A percentile compares a stretch with the other conserved stretches of the same genome.
These are phyloP conservation scores for Lepidopterella palustris DNA, from an alignment of 495 filamentous ascomycete genomes.

Conservation along the genomic window DNA sequence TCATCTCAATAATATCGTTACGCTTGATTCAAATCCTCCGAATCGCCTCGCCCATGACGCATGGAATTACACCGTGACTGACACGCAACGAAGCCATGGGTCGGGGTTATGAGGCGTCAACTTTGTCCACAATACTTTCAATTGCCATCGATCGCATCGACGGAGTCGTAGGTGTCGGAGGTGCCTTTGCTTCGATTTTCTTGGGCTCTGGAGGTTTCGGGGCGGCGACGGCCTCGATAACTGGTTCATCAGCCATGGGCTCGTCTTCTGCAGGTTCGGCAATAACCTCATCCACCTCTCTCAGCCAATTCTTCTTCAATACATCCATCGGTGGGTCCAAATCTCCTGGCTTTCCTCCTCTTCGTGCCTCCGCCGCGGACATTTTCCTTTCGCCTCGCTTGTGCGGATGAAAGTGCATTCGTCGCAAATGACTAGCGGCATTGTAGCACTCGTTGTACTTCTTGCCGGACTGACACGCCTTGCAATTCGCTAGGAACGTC, in stretches of 20 bases:
- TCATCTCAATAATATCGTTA: neutral
- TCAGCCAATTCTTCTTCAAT: slow-evolving; percentile 24
- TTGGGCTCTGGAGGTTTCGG: neutral
- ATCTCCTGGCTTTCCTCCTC: slow-evolving; percentile 25
- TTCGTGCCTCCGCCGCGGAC: slow-evolving; percentile 26
- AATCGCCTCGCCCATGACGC: neutral
- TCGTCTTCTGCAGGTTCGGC: slow-evolving; percentile 9
- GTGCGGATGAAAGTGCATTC: slow-evolving; percentile 29
- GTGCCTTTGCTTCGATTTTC: slow-evolving; percentile 18
- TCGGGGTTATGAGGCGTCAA: neutral
- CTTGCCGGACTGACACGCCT: slow-evolving; percentile 29
- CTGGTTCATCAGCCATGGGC: slow-evolving; percentile 1
- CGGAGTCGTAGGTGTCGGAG: slow-evolving; percentile 25
- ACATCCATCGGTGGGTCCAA: slow-evolving; percentile 28
- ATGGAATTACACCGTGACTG: neutral
- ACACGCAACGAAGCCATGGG: neutral
- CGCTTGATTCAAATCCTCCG: neutral
- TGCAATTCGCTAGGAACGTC: slow-evolving; percentile 25
- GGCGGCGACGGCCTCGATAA: neutral
- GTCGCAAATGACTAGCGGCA: slow-evolving; percentile 27
- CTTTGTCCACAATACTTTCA: slow-evolving; percentile 28
- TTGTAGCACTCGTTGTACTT: slow-evolving; percentile 32
- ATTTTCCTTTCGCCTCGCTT: slow-evolving; percentile 30
- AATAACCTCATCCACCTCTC: slow-evolving; percentile 25
- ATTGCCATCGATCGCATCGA: slow-evolving; percentile 29